These are phyloP conservation scores for Carnegiea gigantea DNA, from an alignment of 179 eudicot species.

Conservation along the genomic window DNA sequence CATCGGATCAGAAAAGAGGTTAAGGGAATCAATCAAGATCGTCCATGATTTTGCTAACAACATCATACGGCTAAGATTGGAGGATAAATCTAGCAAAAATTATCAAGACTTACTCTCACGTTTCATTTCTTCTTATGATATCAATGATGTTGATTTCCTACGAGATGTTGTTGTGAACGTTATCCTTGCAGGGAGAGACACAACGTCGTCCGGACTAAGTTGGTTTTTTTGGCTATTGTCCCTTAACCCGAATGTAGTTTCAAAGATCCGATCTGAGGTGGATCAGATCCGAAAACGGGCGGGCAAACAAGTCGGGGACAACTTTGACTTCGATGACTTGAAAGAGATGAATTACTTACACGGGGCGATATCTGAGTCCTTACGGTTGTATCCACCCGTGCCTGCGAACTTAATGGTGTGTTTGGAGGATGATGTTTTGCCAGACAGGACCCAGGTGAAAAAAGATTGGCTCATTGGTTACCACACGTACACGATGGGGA, in stretches of 20 bases:
- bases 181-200: slow-evolving; percentile 83
- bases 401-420: slow-evolving; percentile 64
- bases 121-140: slow-evolving; percentile 18
- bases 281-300: slow-evolving; percentile 27
- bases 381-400: slow-evolving; percentile 85
- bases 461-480: slow-evolving; percentile 62
- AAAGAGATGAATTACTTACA: slow-evolving; percentile 81
- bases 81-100: slow-evolving; percentile 6
- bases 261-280: slow-evolving; percentile 57
- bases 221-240: slow-evolving; percentile 85
- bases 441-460: slow-evolving; percentile 55
- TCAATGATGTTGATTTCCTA: slow-evolving; percentile 30
- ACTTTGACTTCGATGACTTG: slow-evolving; percentile 57
- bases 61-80: slow-evolving; percentile 55
- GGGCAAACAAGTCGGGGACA: slow-evolving; percentile 35
- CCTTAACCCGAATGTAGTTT: slow-evolving; percentile 32
- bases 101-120: slow-evolving; percentile 31
- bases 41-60: slow-evolving; percentile 66
- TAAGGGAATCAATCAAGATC: slow-evolving; percentile 42
- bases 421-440: slow-evolving; percentile 51
- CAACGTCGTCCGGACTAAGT: slow-evolving; percentile 63
- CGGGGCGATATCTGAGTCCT: slow-evolving; percentile 62
- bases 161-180: slow-evolving; percentile 78
- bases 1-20: slow-evolving; percentile 56
- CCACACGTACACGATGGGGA: slow-evolving; percentile 68